phyloP scores from a whole-genome alignment of 441 rosid genomes.

The Arabidopsis hybrid region DNA sequence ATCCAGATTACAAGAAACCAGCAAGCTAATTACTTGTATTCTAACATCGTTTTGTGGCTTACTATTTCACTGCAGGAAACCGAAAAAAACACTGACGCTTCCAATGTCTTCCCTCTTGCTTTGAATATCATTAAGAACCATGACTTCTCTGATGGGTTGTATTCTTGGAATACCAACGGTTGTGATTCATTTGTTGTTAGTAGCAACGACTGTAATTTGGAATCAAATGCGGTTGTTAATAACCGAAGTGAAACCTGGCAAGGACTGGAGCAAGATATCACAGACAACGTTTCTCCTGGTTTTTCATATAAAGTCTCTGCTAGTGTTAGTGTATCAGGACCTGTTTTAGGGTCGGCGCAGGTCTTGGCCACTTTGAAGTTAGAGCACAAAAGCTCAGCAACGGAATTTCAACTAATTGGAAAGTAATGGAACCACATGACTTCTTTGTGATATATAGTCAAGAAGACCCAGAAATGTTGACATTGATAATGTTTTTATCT shows the following conservation, averaged over 20 bases:
- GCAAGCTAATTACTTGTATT: background rate
- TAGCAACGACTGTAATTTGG: conserved; percentile 42
- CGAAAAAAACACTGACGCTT: background rate
- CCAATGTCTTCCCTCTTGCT: conserved; percentile 3
- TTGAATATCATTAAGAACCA: conserved; percentile 66
- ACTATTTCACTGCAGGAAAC: conserved; percentile 32
- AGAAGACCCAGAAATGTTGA: conserved; percentile 18
- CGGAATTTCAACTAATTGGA: conserved; percentile 66
- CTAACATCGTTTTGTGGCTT: conserved; percentile 12
- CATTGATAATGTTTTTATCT: conserved; percentile 8
- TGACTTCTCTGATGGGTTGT: conserved; percentile 78
- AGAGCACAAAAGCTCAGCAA: conserved; percentile 54
- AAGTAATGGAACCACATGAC: conserved; percentile 57
- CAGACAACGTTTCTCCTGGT: conserved; percentile 64
- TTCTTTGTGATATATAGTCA: conserved; percentile 28
- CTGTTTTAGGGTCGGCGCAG: conserved; percentile 51
- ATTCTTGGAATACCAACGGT: conserved; percentile 74
- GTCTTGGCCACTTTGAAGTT: conserved; percentile 82
- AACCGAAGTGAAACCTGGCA: conserved; percentile 87
- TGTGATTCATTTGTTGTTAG: conserved; percentile 71
- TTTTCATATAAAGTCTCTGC: conserved; percentile 70
- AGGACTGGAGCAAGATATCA: conserved; percentile 90
- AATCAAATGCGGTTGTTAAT: conserved; percentile 70
- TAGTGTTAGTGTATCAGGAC: conserved; percentile 68
- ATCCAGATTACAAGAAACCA: background rate